These are phyloP conservation scores for Pseudocohnilembus persalinus DNA, from an alignment of 169 alveolate species.

Conservation along the genomic window DNA sequence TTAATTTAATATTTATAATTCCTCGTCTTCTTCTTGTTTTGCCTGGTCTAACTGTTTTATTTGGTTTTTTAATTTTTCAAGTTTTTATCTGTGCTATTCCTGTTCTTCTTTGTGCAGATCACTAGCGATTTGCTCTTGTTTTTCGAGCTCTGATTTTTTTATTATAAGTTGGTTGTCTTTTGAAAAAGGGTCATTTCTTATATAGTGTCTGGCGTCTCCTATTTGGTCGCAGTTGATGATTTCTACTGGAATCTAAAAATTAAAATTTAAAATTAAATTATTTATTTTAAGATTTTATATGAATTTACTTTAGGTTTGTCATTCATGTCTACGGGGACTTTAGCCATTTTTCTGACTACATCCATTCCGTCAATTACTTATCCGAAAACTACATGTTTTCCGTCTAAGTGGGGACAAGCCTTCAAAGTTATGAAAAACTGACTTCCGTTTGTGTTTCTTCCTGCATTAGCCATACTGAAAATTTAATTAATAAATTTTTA, in stretches of 20 bases:
- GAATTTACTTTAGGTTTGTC: constrained; percentile 78
- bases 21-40: constrained; percentile 10
- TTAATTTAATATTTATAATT: background rate
- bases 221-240: constrained; percentile 6
- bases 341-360: constrained; percentile 69
- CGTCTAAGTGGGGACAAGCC: constrained; percentile 95
- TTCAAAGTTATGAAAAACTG: constrained; percentile 95
- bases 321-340: constrained; percentile 78
- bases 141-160: background rate
- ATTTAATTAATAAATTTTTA: too few relatives aligned
- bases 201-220: constrained; percentile 17
- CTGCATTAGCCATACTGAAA: constrained; percentile 93
- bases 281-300: too few relatives aligned
- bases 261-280: too few relatives aligned
- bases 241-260: background rate
- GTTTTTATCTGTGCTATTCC: constrained; percentile 10
- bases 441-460: constrained; percentile 97
- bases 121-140: background rate
- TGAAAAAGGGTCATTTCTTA: background rate
- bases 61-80: constrained; percentile 8
- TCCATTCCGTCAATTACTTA: constrained; percentile 83
- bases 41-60: constrained; percentile 21
- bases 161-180: background rate
- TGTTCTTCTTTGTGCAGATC: constrained; percentile 5
- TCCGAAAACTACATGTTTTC: constrained; percentile 88